Percentiles rank a stretch among this genome's conserved stretches.
These are phyloP conservation scores for Plenodomus biglobosus DNA, from an alignment of 2,329 filamentous ascomycete genomes.

Conservation along the genomic window DNA sequence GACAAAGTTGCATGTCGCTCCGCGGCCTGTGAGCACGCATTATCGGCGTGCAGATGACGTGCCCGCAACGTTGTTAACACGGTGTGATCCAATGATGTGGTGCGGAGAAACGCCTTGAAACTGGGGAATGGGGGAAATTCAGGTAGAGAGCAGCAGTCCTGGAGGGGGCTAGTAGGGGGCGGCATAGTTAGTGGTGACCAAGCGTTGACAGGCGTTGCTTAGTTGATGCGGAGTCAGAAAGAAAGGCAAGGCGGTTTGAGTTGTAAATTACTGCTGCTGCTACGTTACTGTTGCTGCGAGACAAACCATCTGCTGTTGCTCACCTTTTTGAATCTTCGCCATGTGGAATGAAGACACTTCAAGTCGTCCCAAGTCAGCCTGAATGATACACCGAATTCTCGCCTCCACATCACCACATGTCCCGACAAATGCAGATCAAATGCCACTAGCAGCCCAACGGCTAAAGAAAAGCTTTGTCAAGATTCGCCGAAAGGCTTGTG, in stretches of 20 bases:
- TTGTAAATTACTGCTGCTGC: too few species aligned
- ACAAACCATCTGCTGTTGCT: too few species aligned
- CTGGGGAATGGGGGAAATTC: neutral
- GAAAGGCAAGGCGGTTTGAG: neutral
- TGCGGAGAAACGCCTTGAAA: neutral
- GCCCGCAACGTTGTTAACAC: slow-evolving; percentile 10
- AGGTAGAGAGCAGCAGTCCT: neutral
- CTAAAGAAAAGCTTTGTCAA: slow-evolving; percentile 21
- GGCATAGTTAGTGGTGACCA: slow-evolving; percentile 8
- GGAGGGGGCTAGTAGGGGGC: neutral
- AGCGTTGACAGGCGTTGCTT: slow-evolving; percentile 22
- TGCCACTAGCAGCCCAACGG: too few species aligned
- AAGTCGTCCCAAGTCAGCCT: too few species aligned
- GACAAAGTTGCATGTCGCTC: neutral
- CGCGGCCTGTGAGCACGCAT: neutral
- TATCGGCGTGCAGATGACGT: slow-evolving; percentile 11
- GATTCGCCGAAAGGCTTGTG: slow-evolving; percentile 6
- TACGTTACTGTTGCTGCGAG: too few species aligned
- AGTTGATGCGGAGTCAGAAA: neutral
- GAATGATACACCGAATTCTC: too few species aligned
- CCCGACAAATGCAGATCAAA: too few species aligned
- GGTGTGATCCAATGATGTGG: slow-evolving; percentile 2
- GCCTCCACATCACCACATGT: too few species aligned
- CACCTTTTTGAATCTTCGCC: too few species aligned
- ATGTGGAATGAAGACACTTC: too few species aligned